Conservation (phyloP, 441 rosid species). For the Corymbia calophylla region DNA sequence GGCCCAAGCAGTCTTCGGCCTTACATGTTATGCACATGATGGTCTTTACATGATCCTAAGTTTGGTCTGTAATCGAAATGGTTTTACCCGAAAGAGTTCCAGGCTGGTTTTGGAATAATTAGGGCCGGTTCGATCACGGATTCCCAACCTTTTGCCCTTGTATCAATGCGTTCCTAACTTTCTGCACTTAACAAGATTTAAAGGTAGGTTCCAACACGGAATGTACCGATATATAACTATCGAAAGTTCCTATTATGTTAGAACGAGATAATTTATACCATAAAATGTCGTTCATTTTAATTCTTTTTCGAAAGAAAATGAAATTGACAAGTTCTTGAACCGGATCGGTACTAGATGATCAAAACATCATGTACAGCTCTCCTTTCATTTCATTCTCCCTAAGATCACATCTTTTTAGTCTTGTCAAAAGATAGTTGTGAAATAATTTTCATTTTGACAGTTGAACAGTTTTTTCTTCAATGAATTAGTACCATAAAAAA, state of each 20-base stretch:
- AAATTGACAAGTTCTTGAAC: too few relatives aligned
- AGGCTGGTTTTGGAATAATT: too few relatives aligned
- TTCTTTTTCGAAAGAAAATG: neutral
- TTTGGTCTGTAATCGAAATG: neutral
- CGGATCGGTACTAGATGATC: too few relatives aligned
- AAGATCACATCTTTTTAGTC: too few relatives aligned
- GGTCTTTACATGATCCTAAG: neutral
- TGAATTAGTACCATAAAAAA: too few relatives aligned
- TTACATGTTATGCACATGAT: neutral
- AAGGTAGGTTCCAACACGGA: neutral
- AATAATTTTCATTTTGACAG: too few relatives aligned
- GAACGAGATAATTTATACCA: neutral
- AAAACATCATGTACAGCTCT: too few relatives aligned
- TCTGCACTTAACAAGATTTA: neutral
- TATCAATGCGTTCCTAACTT: neutral
- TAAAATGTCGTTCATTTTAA: neutral
- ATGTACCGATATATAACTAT: neutral
- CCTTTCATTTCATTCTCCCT: too few relatives aligned
- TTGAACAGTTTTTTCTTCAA: neutral
- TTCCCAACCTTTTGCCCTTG: neutral
- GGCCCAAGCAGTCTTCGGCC: neutral
- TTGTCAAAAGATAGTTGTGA: too few relatives aligned
- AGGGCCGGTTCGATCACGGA: neutral
- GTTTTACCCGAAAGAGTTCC: too few relatives aligned
- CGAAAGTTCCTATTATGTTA: neutral